phyloP scores from a whole-genome alignment of 1,284 basidiomycete genomes.

The Pseudozyma flocculosa region DNA sequence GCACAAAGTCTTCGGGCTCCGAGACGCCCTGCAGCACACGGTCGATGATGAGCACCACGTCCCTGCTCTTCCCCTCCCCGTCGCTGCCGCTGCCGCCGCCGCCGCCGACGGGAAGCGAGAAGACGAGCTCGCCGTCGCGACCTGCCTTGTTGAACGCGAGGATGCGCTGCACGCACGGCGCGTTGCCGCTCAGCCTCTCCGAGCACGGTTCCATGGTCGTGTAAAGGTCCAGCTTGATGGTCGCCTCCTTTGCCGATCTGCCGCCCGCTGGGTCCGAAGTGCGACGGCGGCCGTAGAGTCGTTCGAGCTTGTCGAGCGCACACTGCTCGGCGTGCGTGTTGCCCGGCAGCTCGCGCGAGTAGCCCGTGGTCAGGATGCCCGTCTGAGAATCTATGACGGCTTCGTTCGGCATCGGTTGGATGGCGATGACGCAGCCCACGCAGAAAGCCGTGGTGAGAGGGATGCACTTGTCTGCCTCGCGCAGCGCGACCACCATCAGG shows the following conservation, averaged over 20 bases:
- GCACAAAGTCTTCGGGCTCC: constrained; percentile 93
- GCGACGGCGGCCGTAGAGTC: too few species aligned
- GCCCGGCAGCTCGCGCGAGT: constrained; percentile 82
- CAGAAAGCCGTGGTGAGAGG: constrained; percentile 84
- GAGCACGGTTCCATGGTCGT: constrained; percentile 98
- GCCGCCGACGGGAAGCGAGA: background rate
- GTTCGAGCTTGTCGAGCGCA: constrained; percentile 73
- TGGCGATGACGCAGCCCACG: constrained; percentile 83
- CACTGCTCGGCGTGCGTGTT: constrained; percentile 99
- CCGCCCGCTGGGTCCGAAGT: background rate
- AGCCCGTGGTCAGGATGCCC: constrained; percentile 72
- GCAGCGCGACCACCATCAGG: constrained; percentile 70
- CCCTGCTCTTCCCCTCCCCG: background rate
- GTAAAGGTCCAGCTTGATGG: constrained; percentile 70
- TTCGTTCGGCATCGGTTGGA: constrained; percentile 28
- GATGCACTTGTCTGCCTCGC: constrained; percentile 71
- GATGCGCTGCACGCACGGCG: constrained; percentile 83
- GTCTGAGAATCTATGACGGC: constrained; percentile 3
- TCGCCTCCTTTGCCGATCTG: too few species aligned
- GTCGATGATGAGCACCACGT: constrained; percentile 61
- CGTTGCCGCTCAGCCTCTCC: constrained; percentile 78
- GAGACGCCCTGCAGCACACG: constrained; percentile 85
- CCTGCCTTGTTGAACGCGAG: constrained; percentile 61
- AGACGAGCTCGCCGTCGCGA: constrained; percentile 10
- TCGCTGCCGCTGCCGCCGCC: background rate